A percentile compares a stretch with the other conserved stretches of the same genome.
Conservation (phyloP, 192 early-diverging fungal genomes). For the Thamnidium elegans region DNA sequence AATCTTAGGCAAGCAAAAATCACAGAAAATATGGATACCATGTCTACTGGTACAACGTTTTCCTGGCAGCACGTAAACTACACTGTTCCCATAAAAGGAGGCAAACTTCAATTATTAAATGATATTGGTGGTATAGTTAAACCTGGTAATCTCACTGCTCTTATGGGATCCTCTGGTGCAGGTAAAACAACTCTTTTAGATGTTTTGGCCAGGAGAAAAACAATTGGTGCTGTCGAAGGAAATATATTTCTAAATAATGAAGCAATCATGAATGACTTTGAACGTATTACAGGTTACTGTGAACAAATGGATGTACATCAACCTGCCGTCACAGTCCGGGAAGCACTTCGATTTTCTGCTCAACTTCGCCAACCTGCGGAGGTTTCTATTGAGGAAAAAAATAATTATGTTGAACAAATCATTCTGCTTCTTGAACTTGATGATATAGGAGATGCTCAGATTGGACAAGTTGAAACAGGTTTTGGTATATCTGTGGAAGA, state of each 20-base stretch:
- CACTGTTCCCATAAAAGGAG: constrained; percentile 61
- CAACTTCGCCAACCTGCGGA: constrained; percentile 62
- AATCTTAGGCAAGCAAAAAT: constrained; percentile 26
- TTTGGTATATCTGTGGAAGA: constrained; percentile 83
- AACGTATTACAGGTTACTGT: constrained; percentile 70
- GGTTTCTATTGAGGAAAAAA: constrained; percentile 48
- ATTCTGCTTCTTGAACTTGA: constrained; percentile 55
- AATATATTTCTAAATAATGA: constrained; percentile 53
- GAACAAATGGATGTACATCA: constrained; percentile 91
- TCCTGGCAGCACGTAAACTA: constrained; percentile 69
- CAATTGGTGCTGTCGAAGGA: constrained; percentile 61
- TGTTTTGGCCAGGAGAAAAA: constrained; percentile 75
- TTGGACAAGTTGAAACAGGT: constrained; percentile 46
- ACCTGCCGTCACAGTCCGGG: constrained; percentile 86
- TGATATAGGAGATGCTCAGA: constrained; percentile 56
- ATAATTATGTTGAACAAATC: constrained; percentile 52
- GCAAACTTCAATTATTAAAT: constrained; percentile 65
- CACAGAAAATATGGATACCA: constrained; percentile 32
- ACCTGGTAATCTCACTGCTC: constrained; percentile 76
- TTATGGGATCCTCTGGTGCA: constrained; percentile 92
- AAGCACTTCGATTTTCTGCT: constrained; percentile 82
- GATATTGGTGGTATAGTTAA: constrained; percentile 67
- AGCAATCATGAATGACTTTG: constrained; percentile 49
- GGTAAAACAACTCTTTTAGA: constrained; percentile 82
- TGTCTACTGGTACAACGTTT: constrained; percentile 46